These are phyloP conservation scores for Cladophialophora bantiana DNA, from an alignment of 2,329 filamentous ascomycete genomes.

Conservation along the genomic window DNA sequence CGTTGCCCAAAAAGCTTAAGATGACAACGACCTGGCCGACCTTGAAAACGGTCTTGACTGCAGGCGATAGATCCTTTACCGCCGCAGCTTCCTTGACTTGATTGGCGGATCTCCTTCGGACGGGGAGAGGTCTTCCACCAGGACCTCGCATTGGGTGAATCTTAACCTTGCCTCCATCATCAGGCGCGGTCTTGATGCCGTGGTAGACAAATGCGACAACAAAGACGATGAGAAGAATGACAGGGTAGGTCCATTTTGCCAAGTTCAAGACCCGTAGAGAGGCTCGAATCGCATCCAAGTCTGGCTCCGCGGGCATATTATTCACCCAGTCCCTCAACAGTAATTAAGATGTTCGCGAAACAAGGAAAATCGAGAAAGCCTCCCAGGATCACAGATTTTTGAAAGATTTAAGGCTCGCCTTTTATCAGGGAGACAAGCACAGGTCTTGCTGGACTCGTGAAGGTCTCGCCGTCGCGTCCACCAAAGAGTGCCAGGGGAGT, in stretches of 20 bases:
- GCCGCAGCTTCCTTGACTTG: constrained; percentile 55
- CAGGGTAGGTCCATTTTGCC: constrained; percentile 63
- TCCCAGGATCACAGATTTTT: constrained; percentile 28
- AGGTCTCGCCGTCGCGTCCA: constrained; percentile 8
- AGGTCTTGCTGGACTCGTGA: constrained; percentile 13
- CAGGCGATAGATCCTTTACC: constrained; percentile 67
- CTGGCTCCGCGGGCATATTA: constrained; percentile 32
- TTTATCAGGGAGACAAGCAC: constrained; percentile 12
- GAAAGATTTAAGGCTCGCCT: constrained; percentile 5
- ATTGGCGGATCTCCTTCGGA: constrained; percentile 61
- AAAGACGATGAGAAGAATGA: constrained; percentile 70
- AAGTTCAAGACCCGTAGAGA: constrained; percentile 36
- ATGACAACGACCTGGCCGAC: constrained; percentile 75
- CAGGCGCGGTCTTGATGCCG: constrained; percentile 63
- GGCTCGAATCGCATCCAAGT: constrained; percentile 32
- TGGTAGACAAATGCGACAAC: constrained; percentile 66
- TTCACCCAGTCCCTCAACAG: constrained; percentile 24
- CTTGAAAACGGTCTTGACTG: constrained; percentile 75
- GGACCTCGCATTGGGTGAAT: constrained; percentile 64
- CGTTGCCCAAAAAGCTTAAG: constrained; percentile 77
- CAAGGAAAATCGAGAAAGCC: constrained; percentile 38
- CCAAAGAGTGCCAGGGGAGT: constrained; percentile 20
- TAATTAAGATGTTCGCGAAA: constrained; percentile 21
- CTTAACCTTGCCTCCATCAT: constrained; percentile 50
- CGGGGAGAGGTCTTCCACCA: constrained; percentile 85